phyloP scores from a whole-genome alignment of 495 filamentous ascomycete genomes.

The Filosporella fistucella region DNA sequence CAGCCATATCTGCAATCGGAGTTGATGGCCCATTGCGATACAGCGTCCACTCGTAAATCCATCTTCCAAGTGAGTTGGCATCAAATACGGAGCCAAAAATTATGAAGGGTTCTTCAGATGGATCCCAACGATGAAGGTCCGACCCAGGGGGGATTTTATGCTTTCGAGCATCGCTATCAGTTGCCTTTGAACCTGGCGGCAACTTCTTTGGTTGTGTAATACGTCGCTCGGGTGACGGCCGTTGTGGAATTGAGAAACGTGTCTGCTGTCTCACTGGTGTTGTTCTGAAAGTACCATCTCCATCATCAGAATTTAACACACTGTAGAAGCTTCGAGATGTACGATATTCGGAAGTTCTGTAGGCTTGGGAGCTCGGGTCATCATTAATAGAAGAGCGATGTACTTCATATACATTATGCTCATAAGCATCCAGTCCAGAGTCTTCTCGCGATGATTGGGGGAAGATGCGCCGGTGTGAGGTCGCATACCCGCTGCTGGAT shows the following conservation, averaged over 20 bases:
- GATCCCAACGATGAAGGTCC: conserved; percentile 98
- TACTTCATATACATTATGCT: too few relatives aligned
- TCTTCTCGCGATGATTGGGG: too few relatives aligned
- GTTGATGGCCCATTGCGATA: conserved; percentile 82
- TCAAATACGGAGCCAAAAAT: conserved; percentile 95
- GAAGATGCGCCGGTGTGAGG: too few relatives aligned
- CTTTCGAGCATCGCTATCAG: conserved; percentile 74
- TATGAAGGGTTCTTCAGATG: conserved; percentile 82
- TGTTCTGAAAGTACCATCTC: too few relatives aligned
- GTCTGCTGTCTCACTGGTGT: too few relatives aligned
- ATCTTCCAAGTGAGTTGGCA: conserved; percentile 94
- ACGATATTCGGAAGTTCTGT: too few relatives aligned
- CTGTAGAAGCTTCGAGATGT: too few relatives aligned
- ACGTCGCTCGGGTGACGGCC: conserved; percentile 36
- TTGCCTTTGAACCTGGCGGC: conserved; percentile 55
- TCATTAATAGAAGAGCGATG: too few relatives aligned
- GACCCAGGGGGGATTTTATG: conserved; percentile 86
- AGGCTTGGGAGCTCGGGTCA: too few relatives aligned
- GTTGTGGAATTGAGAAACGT: conserved; percentile 33
- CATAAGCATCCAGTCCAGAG: too few relatives aligned
- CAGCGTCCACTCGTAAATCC: conserved; percentile 99
- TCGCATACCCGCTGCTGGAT: too few relatives aligned
- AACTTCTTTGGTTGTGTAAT: conserved; percentile 32
- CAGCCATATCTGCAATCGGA: conserved; percentile 87
- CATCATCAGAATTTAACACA: too few relatives aligned